Percentiles rank a stretch among this genome's conserved stretches.
Evolutionary conservation across 495 filamentous ascomycete species (phyloP).

Genomic region (Penicillium dipodomyicola): DNA sequence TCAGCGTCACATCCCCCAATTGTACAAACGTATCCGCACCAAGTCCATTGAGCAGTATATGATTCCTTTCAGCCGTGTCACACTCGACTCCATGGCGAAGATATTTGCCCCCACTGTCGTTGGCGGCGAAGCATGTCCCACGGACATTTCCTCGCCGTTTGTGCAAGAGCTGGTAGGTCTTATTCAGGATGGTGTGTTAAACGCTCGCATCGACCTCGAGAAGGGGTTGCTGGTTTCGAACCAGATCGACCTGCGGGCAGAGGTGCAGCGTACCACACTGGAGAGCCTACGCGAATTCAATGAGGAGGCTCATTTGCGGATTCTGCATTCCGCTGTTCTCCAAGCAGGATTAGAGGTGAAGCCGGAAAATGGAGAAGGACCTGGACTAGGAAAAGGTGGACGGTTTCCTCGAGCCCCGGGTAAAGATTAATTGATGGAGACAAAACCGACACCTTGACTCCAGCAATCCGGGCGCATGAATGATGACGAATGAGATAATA

Average conservation of each 20-base stretch:
- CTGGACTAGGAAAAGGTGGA: not conserved
- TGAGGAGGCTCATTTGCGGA: constrained; percentile 66
- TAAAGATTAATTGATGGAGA: not conserved
- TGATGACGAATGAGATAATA: constrained; percentile 28
- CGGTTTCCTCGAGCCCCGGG: not conserved
- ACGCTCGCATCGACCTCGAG: constrained; percentile 81
- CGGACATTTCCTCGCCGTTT: constrained; percentile 54
- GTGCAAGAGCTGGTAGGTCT: constrained; percentile 73
- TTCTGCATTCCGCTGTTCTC: constrained; percentile 71
- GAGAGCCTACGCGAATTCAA: constrained; percentile 69
- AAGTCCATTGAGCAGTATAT: constrained; percentile 94
- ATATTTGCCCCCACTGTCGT: constrained; percentile 54
- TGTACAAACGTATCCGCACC: constrained; percentile 72
- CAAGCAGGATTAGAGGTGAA: constrained; percentile 74
- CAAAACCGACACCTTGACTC: not conserved
- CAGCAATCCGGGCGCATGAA: constrained; percentile 7
- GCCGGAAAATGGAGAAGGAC: constrained; percentile 15
- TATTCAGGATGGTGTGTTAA: constrained; percentile 68
- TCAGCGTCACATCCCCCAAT: constrained; percentile 64
- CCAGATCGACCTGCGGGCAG: constrained; percentile 57
- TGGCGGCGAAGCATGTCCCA: constrained; percentile 36
- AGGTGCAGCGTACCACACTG: constrained; percentile 66
- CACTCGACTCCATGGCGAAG: constrained; percentile 63
- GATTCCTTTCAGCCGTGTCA: constrained; percentile 74
- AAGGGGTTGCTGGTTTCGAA: constrained; percentile 74